Evolutionary conservation across 495 filamentous ascomycete species (phyloP).

Genomic region (Amorphotheca resinae): DNA sequence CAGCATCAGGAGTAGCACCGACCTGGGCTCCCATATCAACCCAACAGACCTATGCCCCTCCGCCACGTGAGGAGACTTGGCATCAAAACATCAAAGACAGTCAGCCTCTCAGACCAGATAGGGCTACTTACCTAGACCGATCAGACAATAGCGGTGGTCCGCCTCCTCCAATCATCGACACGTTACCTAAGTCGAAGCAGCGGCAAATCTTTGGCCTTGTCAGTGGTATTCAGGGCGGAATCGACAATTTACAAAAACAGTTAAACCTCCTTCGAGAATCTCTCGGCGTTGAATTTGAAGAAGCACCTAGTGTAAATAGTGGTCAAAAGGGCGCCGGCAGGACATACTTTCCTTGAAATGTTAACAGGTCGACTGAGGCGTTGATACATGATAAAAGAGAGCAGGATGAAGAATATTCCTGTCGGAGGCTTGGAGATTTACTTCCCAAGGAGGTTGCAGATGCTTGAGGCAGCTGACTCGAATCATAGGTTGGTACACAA

Average conservation of each 20-base stretch:
- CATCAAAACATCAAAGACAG: neutral
- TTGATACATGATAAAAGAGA: no score
- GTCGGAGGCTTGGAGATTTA: no score
- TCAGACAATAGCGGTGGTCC: neutral
- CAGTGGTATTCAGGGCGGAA: conserved; percentile 13
- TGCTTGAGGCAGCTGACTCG: no score
- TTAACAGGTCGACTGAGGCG: no score
- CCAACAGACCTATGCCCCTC: neutral
- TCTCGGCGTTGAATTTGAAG: conserved; percentile 11
- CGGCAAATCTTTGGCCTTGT: conserved; percentile 13
- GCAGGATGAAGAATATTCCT: no score
- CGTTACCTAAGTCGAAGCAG: conserved; percentile 13
- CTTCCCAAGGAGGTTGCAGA: no score
- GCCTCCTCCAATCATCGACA: conserved; percentile 9
- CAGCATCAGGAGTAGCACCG: neutral
- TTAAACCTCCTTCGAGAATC: conserved; percentile 7
- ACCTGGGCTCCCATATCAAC: neutral
- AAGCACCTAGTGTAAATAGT: no score
- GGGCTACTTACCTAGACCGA: neutral
- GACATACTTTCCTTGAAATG: no score
- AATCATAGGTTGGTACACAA: no score
- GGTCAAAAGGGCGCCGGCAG: no score
- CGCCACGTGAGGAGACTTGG: neutral
- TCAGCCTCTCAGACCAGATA: neutral
- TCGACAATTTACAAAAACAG: conserved; percentile 15